Evolutionary conservation across 2,329 filamentous ascomycete genomes (phyloP), one percentile per base, ranked within the genome.

Genomic region (Xylaria arbuscula): DNA sequence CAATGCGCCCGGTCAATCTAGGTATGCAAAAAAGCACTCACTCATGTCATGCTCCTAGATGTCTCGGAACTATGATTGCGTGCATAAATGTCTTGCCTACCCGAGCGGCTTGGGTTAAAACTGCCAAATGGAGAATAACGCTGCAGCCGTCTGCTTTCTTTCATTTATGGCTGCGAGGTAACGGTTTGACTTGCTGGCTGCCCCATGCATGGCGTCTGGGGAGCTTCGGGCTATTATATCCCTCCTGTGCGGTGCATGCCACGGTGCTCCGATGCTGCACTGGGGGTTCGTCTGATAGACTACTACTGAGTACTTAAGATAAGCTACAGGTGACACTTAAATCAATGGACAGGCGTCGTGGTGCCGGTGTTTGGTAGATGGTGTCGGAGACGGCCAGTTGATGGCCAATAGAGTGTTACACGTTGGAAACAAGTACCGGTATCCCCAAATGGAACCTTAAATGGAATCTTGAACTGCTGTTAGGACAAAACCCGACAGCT

Each of bases 351-450:
- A 36, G 54, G 13, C 28, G 19, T 42, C 10, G 36, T 42, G 54
- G 38, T 15, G 22, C 28, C 13, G 11, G 2, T n/a, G 15, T 32
- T 17, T 11, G 22, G 15, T 11, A 11, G 19, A 13, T 47, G 28
- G 51, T 22, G 22, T 36, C 28, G 13, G 50, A 40, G 50, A 50
- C n/a, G n/a, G 22, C 55, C 59, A 69, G 17, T 53, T 64, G 19
- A 48, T 32, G n/a, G 19, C 67, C 67, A 69, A 69, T 69, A 36
- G 38, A 61, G 38, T 40, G 57, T 55, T 19, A 17, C 51, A n/a
- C 17, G 56, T 63, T 57, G 32, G 47, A 40, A 61, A 54, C 56
- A 48, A 51, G 54, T 56, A 40, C 32, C 10, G 17, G 10, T 48
- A 28, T 28, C 28, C 28, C 28, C 15, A 22, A 54, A 67, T 67